Evolutionary conservation across 805 yeast genomes (phyloP), one percentile per base, ranked within the genome.

Genomic region (Wickerhamiella azyma): DNA sequence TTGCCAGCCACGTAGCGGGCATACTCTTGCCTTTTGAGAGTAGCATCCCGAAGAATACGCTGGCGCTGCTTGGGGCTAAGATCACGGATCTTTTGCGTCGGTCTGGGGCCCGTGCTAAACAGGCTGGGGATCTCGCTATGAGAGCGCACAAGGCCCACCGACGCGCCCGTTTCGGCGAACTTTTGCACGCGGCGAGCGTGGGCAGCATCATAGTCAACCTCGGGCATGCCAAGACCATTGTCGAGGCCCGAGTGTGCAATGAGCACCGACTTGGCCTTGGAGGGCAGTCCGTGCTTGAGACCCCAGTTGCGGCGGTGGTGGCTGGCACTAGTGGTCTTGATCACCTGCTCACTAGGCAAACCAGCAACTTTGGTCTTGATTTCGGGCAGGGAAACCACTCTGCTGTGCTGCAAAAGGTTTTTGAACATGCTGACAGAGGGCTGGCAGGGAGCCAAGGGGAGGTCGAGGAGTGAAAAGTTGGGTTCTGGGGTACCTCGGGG

Each of bases 271-370:
- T 50, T 48, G 32, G 61, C 60, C 39, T 53, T 56, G 9, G 43
- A 29, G 11, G 61, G 61, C 35, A 58, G 51, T 37, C 52, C 50
- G 24, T 56, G 45, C 51, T 62, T 62, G 30, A 62, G 56, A n/a
- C 66, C 66, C 64, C 65, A 62, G 53, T 62, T 53, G n/a, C 56
- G 52, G 26, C 65, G 56, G 51, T 54, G 52, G 40, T 58, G 58
- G 2, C 62, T 56, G 3, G 65, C 55, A 9, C 60, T 49, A 6
- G 65, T 59, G 9, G 66, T 56, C 13, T 45, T 51, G 13, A 62
- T 49, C 2, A 55, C 58, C 51, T 62, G 66, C 36, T 54, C 49
- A 14, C 45, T 41, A 2, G 66, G 66, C 24, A 54, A 56, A 26
- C 47, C 42, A 26, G 21, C 19, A 26, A 45, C 39, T 26, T 41